Evolutionary conservation across 2,329 filamentous ascomycete genomes (phyloP), one percentile per base, ranked within the genome.

Genomic region (Pestalotiopsis sp.): DNA sequence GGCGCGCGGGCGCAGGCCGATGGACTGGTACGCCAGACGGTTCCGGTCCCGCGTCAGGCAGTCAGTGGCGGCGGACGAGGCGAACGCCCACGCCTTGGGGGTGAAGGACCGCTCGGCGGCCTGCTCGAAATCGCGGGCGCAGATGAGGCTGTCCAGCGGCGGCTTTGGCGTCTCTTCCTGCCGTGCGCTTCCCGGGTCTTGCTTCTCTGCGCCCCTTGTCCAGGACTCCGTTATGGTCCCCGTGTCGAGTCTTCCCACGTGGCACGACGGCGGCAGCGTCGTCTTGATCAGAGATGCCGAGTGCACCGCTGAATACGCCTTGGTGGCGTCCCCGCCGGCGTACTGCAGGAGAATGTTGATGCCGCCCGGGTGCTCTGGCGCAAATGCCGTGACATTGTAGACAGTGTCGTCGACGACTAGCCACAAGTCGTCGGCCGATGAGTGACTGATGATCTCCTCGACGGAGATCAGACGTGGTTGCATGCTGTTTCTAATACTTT

Each of bases 241-340:
- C 55, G 74, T 72, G 71, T 87, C 85, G 3, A 89, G 75, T n/a
- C 75, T 74, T 30, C 87, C 87, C 63, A 86, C 81, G 67, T 81
- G 77, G 66, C 85, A 83, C 6, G 83, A 80, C 35, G 80, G 72
- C 59, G 82, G 78, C 65, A 88, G 76, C 39, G 80, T 77, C n/a
- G 73, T 73, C 39, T 75, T 70, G 65, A 83, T 77, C 9, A 83
- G 73, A n/a, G 76, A 80, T 26, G 80, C 78, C 1, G 82, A 77
- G 75, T 88, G 86, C 39, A 86, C 81, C 70, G 82, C 80, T 30
- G 81, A 82, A 78, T 86, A 91, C 66, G 80, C 82, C 65, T 78
- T 80, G 58, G 84, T 86, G 3, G 85, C 86, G 76, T 88, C 86
- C 30, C 79, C 80, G 58, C 86, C 86, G 39, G 86, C 86, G 73